Base-by-base conservation (phyloP, 148 eudicot species). In the Chenopodium suecicum region DNA sequence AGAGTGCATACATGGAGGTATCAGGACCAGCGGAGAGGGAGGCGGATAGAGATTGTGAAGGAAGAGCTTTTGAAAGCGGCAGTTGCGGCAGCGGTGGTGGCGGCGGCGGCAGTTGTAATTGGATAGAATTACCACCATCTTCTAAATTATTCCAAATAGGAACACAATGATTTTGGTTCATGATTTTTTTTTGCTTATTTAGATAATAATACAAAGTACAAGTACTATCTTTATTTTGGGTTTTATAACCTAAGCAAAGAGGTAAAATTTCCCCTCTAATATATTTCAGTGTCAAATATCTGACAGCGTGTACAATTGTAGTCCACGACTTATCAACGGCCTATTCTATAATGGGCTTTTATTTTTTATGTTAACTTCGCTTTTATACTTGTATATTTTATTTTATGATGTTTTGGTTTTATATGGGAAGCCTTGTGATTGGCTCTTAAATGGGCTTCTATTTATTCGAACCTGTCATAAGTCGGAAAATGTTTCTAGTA, bases 81-180 rank as follows among this genome's bases (percentile, higher is more conserved):
- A 73, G 88, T 4, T 82, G 87, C 22, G 63, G 70, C 0, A 70
- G 58, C 0, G 62, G 37, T 1, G 75, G 27, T 32, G 27, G 48
- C 0, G 62, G 70, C 13, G 23, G 81, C 27, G 73, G 76, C 46
- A 4, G 50, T 16, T 37, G 20, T 4, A 17, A 54, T 54, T 3
- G 65, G 1, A 66, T 22, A 3, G 78, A 44, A 31, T 80, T 47
- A 32, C 74, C 32, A 52, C 27, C 81, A 73, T 89, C 88, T 0
- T 90, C 89, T 2, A 88, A 69, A 22, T 88, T 50, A 74, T 89
- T 88, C 93, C 91, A 89, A 69, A 87, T 86, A 20, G 93, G 96
- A 52, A 91, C 98, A 78, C 91, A 88, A 83, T 90, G 93, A 64
- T 76, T 77, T 37, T 77, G 83, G 84, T 84, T 90, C 96, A 92